Evolutionary conservation across 108 stramenopile species (phyloP), one percentile per base, ranked within the genome.

Genomic region (Aurantiochytrium sp.): DNA sequence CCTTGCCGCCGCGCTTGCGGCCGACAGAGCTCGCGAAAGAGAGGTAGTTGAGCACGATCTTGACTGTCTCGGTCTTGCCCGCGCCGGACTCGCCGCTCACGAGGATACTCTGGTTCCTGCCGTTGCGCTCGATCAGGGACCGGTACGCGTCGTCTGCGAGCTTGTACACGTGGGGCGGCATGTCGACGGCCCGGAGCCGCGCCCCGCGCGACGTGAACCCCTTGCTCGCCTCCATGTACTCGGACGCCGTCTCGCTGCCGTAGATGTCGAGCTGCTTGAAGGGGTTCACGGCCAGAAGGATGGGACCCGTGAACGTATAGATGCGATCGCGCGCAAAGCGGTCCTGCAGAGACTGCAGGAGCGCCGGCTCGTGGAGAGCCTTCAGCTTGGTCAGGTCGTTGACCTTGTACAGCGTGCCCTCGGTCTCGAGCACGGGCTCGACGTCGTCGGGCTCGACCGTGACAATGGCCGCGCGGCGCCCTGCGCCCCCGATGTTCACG

Each of bases 21-120:
- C 91, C 89, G n/a, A 89, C 86, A 89, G 94, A 94, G 55, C 93
- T 93, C 21, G 96, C 90, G 93, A 94, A 95, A 45, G 96, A 95
- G 81, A 96, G 92, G 91, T 96, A 97, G 90, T 96, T 95, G 36
- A 97, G 87, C 37, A 98, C 96, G 65, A 97, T 95, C 91, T 98
- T 98, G 88, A 96, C 97, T 12, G 97, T 97, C 87, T 97, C 98
- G 8, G 97, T 98, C 92, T 98, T 98, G 24, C 97, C 98, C 19
- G 98, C 98, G 10, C 98, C 98, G 73, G 92, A 93, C 90, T 98
- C 98, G 54, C 97, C 98, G 3, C 91, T 92, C 5, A 98, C 96
- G n/a, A 98, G 92, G 68, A 98, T 97, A 54, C 93, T 92, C 89
- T 97, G 98, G 68, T 97, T 94, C 24, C 68, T 22, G 4, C 73